Evolutionary conservation across 169 alveolate species (phyloP).

Genomic region (Cryptosporidium baileyi): DNA sequence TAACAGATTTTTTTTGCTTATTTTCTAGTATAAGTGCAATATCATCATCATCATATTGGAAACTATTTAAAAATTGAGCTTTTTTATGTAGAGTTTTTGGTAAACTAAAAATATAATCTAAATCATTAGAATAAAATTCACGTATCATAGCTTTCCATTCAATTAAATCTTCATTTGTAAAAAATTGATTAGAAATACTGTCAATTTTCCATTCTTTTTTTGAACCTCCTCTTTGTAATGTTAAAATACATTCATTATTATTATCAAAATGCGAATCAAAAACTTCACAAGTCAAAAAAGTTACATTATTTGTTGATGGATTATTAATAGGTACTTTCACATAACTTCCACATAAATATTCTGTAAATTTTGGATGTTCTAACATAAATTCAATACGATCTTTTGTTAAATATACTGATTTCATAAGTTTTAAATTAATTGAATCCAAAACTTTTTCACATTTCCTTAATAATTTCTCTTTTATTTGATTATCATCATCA

Average conservation of each 20-base stretch:
- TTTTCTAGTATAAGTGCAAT: constrained; percentile 49
- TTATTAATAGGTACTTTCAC: constrained; percentile 60
- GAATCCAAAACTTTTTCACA: constrained; percentile 45
- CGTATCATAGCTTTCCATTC: constrained; percentile 69
- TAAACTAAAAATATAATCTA: constrained; percentile 10
- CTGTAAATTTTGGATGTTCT: constrained; percentile 57
- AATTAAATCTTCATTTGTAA: constrained; percentile 40
- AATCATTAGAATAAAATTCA: constrained; percentile 30
- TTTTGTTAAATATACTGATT: constrained; percentile 37
- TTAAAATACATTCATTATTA: constrained; percentile 8
- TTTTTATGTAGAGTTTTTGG: constrained; percentile 23
- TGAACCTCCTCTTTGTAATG: constrained; percentile 62
- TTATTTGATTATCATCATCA: constrained; percentile 6
- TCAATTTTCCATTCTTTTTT: constrained; percentile 51
- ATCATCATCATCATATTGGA: constrained; percentile 57
- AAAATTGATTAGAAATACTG: constrained; percentile 25
- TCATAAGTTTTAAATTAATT: constrained; percentile 22
- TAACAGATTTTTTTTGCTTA: constrained; percentile 6
- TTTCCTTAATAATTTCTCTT: constrained; percentile 11
- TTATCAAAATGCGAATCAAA: constrained; percentile 15
- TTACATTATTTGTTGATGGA: constrained; percentile 18
- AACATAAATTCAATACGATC: constrained; percentile 55
- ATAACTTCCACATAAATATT: constrained; percentile 47
- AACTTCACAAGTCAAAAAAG: constrained; percentile 39
- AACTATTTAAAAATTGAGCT: constrained; percentile 2